Evolutionary conservation across 163 green algal species (phyloP).

Genomic region (Volvox carteri): DNA sequence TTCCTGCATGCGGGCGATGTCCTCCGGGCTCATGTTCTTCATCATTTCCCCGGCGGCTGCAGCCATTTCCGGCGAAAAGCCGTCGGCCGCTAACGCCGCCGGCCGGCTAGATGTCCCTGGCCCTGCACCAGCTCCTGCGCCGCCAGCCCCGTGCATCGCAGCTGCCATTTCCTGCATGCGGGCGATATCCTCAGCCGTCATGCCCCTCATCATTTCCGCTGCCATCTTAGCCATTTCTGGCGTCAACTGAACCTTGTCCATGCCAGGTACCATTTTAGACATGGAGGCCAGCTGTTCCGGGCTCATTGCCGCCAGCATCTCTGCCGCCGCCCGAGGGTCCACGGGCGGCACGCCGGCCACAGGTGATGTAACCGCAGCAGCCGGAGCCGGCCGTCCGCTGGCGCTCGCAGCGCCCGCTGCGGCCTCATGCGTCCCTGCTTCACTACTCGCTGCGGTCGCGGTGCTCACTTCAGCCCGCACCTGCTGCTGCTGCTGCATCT

Average conservation of each 20-base stretch:
- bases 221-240: constrained; percentile 61
- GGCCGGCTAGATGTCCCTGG: background rate
- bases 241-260: constrained; percentile 30
- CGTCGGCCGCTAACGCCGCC: background rate
- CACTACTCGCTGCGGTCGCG: background rate
- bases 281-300: constrained; percentile 41
- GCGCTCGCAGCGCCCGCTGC: background rate
- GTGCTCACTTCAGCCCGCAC: too few relatives aligned
- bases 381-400: background rate
- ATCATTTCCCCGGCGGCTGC: constrained; percentile 18
- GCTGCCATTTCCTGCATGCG: constrained; percentile 42
- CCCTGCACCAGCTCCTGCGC: background rate
- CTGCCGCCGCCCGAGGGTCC: constrained; percentile 25
- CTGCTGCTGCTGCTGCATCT: constrained; percentile 55
- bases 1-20: constrained; percentile 49
- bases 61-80: constrained; percentile 7
- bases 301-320: constrained; percentile 43
- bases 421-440: background rate
- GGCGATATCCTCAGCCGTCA: constrained; percentile 34
- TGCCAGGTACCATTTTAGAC: constrained; percentile 31
- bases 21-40: constrained; percentile 50
- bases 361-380: too few relatives aligned
- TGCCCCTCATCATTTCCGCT: constrained; percentile 61
- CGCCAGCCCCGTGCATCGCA: constrained; percentile 4
- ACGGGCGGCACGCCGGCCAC: constrained; percentile 7